phyloP scores from a whole-genome alignment of 2,329 filamentous ascomycete species.

The Beauveria asiatica region DNA sequence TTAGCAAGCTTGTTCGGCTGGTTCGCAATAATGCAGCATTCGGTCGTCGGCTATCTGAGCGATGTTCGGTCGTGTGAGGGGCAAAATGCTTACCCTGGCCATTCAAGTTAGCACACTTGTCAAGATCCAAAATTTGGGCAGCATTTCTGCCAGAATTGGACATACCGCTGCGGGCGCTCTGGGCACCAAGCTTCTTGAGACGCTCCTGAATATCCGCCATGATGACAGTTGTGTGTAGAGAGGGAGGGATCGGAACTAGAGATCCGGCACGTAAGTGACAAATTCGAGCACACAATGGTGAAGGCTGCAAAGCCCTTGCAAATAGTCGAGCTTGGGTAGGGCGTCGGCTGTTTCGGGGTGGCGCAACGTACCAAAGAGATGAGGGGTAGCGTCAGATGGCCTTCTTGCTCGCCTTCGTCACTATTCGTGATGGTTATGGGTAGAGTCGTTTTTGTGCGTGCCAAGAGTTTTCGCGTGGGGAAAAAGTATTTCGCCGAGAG shows the following conservation, averaged over 20 bases:
- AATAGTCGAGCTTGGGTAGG: conserved; percentile 11
- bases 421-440: conserved; percentile 13
- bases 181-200: conserved; percentile 48
- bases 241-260: conserved; percentile 21
- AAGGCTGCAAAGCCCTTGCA: background rate
- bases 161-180: conserved; percentile 57
- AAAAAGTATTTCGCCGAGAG: conserved; percentile 25
- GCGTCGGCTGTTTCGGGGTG: conserved; percentile 9
- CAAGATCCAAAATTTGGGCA: conserved; percentile 13
- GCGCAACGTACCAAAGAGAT: conserved; percentile 25
- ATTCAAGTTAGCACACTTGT: conserved; percentile 13
- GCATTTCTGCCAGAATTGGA: conserved; percentile 19
- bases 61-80: conserved; percentile 3
- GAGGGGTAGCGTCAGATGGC: conserved; percentile 19
- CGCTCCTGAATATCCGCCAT: conserved; percentile 52
- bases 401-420: conserved; percentile 11
- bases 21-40: conserved; percentile 9
- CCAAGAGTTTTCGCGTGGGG: conserved; percentile 35
- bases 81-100: conserved; percentile 29
- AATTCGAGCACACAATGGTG: background rate
- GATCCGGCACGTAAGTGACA: conserved; percentile 15
- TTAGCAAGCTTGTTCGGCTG: conserved; percentile 20
- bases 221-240: conserved; percentile 24
- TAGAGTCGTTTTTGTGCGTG: conserved; percentile 34
- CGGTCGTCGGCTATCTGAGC: background rate